phyloP scores from a whole-genome alignment of 2,329 filamentous ascomycete species.

The Fusarium piperis region DNA sequence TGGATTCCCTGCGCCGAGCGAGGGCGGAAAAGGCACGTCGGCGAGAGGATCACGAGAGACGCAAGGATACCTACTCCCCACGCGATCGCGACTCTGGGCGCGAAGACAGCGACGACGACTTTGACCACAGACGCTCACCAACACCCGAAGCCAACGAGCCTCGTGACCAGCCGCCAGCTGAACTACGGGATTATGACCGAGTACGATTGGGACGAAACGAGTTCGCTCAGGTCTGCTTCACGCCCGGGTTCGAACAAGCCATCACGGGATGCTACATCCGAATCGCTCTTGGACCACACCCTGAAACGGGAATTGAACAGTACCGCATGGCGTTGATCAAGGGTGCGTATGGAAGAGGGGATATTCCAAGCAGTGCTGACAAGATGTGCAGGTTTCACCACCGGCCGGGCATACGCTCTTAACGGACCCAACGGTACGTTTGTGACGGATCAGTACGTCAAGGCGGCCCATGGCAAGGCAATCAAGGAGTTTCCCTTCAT shows the following conservation, averaged over 20 bases:
- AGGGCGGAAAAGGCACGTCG: slow-evolving; percentile 67
- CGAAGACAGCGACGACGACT: slow-evolving; percentile 83
- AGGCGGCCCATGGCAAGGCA: slow-evolving; percentile 83
- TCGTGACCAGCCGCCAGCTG: slow-evolving; percentile 75
- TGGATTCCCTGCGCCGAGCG: slow-evolving; percentile 74
- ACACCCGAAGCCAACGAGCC: slow-evolving; percentile 72
- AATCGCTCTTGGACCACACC: slow-evolving; percentile 82
- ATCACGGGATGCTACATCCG: slow-evolving; percentile 88
- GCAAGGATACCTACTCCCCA: slow-evolving; percentile 61
- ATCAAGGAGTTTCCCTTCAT: slow-evolving; percentile 90
- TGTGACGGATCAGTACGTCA: slow-evolving; percentile 85
- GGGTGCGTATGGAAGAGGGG: slow-evolving; percentile 59
- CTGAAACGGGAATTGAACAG: slow-evolving; percentile 74
- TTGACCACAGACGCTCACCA: slow-evolving; percentile 67
- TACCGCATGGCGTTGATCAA: slow-evolving; percentile 93
- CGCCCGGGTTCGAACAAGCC: slow-evolving; percentile 84
- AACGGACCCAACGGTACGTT: slow-evolving; percentile 80
- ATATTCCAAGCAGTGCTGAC: slow-evolving; percentile 32
- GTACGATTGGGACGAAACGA: slow-evolving; percentile 85
- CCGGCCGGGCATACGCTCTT: slow-evolving; percentile 85
- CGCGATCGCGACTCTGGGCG: slow-evolving; percentile 50
- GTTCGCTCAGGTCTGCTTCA: slow-evolving; percentile 92
- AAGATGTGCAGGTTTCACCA: slow-evolving; percentile 71
- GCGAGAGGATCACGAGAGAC: slow-evolving; percentile 66
- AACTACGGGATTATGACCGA: slow-evolving; percentile 84